Conservation (phyloP, 345 rosid genomes). For the Citrus maxima region DNA sequence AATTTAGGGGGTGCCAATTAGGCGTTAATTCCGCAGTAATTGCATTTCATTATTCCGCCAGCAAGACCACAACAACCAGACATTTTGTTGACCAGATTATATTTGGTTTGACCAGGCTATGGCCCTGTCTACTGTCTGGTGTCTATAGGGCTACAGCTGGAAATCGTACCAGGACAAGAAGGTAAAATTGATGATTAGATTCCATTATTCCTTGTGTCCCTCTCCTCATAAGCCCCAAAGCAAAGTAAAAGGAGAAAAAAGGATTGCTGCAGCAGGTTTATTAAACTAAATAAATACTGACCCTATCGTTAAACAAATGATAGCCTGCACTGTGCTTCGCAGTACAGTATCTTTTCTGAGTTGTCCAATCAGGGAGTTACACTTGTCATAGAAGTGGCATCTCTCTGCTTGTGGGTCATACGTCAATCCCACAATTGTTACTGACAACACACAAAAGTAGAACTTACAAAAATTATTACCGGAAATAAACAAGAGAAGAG, state of each 20-base stretch:
- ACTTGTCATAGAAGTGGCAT: background rate
- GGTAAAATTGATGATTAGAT: constrained; percentile 50
- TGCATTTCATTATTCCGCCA: constrained; percentile 26
- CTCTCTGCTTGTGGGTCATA: background rate
- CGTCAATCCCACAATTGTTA: too few relatives aligned
- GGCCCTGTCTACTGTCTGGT: background rate
- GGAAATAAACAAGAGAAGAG: background rate
- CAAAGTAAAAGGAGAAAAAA: constrained; percentile 7
- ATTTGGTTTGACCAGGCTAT: constrained; percentile 29
- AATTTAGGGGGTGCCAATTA: constrained; percentile 2
- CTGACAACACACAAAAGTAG: too few relatives aligned
- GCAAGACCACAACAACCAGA: constrained; percentile 28
- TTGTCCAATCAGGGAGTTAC: constrained; percentile 18
- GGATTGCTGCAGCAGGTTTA: constrained; percentile 30
- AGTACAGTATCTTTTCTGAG: constrained; percentile 2
- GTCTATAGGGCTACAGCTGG: constrained; percentile 40
- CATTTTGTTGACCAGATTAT: constrained; percentile 29
- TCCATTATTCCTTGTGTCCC: constrained; percentile 50
- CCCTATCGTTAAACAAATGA: background rate
- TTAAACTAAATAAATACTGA: constrained; percentile 1
- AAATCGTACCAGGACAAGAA: constrained; percentile 39
- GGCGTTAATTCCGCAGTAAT: constrained; percentile 27
- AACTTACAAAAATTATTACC: too few relatives aligned
- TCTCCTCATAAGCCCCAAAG: constrained; percentile 26
- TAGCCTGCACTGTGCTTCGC: background rate